phyloP scores from a whole-genome alignment of 306 rosid species.

The Sicyos edulis region DNA sequence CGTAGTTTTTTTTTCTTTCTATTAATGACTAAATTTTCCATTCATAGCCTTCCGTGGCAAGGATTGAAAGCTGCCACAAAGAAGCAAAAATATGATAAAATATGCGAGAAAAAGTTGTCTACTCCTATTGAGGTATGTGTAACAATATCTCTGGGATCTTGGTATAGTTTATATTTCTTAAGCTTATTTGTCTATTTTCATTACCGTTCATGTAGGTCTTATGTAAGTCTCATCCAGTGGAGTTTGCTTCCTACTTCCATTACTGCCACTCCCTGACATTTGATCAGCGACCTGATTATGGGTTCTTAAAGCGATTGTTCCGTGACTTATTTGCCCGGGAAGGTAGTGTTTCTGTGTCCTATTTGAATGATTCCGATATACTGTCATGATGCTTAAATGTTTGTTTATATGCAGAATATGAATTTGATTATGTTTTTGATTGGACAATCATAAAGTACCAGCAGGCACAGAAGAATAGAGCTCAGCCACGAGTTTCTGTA shows the following conservation, averaged over 20 bases:
- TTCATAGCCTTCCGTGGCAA: slow-evolving; percentile 95
- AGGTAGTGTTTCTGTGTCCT: slow-evolving; percentile 41
- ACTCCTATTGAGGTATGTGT: slow-evolving; percentile 87
- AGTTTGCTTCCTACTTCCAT: slow-evolving; percentile 94
- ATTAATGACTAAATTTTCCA: slow-evolving; percentile 22
- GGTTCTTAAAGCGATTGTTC: slow-evolving; percentile 85
- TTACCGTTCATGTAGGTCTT: slow-evolving; percentile 46
- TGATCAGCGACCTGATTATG: slow-evolving; percentile 98
- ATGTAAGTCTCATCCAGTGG: slow-evolving; percentile 90
- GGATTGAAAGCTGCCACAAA: slow-evolving; percentile 96
- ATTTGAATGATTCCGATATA: slow-evolving; percentile 5
- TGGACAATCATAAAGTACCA: slow-evolving; percentile 87
- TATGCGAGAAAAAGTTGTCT: slow-evolving; percentile 89
- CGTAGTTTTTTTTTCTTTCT: background rate
- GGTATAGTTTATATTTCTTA: slow-evolving; percentile 19
- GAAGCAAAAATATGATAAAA: slow-evolving; percentile 95
- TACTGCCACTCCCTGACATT: slow-evolving; percentile 88
- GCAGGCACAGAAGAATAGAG: slow-evolving; percentile 69
- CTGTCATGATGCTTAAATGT: slow-evolving; percentile 9
- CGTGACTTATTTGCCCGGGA: slow-evolving; percentile 79
- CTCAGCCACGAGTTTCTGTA: slow-evolving; percentile 51
- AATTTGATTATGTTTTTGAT: slow-evolving; percentile 77
- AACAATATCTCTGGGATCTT: slow-evolving; percentile 17
- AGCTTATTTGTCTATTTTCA: background rate
- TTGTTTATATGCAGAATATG: slow-evolving; percentile 54